Evolutionary conservation across 192 early-diverging fungal species (phyloP).

Genomic region (Rhizophagus prolifer): DNA sequence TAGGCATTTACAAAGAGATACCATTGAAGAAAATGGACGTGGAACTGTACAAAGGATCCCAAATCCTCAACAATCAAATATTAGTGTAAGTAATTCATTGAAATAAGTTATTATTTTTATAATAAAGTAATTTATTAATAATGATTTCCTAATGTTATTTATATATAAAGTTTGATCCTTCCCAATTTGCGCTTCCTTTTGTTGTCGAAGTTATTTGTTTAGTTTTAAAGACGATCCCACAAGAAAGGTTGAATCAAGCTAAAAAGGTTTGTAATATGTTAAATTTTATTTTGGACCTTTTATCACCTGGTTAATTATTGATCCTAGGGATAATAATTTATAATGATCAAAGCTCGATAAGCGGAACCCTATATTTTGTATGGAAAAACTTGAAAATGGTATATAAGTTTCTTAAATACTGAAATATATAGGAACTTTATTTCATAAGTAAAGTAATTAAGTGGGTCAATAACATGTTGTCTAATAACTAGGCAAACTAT

Average conservation of each 20-base stretch:
- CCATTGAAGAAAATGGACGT: neutral
- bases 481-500: too few species aligned
- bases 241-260: slow-evolving; percentile 21
- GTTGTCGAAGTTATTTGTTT: slow-evolving; percentile 21
- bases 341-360: neutral
- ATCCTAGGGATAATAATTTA: neutral
- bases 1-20: slow-evolving; percentile 4
- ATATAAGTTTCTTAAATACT: neutral
- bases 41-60: neutral
- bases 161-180: neutral
- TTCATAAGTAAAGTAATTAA: neutral
- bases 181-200: slow-evolving; percentile 18
- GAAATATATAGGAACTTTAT: too few species aligned
- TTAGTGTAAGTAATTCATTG: neutral
- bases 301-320: neutral
- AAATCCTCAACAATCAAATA: neutral
- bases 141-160: neutral
- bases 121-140: neutral
- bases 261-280: slow-evolving; percentile 1
- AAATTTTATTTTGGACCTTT: neutral
- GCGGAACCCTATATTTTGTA: neutral
- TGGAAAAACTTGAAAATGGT: neutral
- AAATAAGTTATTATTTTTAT: neutral
- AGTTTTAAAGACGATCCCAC: slow-evolving; percentile 15
- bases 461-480: neutral